phyloP scores from a whole-genome alignment of 352 stramenopile genomes.

The Pythium brassicae region DNA sequence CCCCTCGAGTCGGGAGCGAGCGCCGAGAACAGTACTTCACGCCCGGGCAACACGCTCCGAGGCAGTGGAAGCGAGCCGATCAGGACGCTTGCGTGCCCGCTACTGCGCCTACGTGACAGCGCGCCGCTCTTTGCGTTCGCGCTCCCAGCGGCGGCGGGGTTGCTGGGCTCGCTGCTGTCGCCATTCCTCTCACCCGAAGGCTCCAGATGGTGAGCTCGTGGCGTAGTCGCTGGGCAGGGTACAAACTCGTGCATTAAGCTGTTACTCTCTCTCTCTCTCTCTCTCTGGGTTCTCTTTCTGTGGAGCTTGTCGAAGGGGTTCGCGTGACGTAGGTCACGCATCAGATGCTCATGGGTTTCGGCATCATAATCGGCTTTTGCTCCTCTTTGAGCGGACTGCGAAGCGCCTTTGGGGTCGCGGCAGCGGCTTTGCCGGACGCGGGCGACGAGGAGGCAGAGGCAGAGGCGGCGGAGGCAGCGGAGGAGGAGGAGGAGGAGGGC shows the following conservation, averaged over 20 bases:
- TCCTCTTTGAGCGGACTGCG: slow-evolving; percentile 48
- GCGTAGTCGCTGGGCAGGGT: background rate
- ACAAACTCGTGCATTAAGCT: background rate
- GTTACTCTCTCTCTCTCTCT: background rate
- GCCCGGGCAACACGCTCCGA: too few species aligned
- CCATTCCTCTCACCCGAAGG: slow-evolving; percentile 1
- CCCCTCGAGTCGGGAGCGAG: background rate
- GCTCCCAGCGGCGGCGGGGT: background rate
- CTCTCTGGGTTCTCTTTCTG: too few species aligned
- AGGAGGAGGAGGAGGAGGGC: background rate
- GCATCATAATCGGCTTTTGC: slow-evolving; percentile 63
- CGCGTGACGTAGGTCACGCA: background rate
- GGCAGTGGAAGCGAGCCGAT: background rate
- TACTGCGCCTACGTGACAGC: background rate
- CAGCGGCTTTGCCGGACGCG: background rate
- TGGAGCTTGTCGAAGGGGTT: background rate
- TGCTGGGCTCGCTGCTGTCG: background rate
- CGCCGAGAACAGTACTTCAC: too few species aligned
- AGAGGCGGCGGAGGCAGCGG: too few species aligned
- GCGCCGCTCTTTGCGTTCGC: slow-evolving; percentile 1
- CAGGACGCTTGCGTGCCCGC: background rate
- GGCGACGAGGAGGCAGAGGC: background rate
- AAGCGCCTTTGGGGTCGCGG: slow-evolving; percentile 18
- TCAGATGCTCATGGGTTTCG: slow-evolving; percentile 61
- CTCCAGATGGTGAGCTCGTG: background rate